phyloP scores from a whole-genome alignment of 441 rosid genomes.

The Pelargonium myrrhifolium region DNA sequence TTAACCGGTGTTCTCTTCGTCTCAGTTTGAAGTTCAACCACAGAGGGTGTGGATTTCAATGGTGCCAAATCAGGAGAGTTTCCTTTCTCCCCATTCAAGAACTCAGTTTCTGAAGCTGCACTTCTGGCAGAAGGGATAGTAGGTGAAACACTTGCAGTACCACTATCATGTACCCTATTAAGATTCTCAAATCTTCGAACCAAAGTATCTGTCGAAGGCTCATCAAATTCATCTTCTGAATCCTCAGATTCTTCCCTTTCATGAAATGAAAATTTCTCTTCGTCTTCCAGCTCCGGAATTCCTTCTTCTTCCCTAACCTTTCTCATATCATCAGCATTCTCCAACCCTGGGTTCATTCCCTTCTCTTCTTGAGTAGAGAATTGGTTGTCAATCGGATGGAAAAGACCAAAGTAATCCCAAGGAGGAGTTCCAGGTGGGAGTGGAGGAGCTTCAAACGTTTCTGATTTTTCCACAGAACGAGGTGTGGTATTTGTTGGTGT shows the following conservation, averaged over 20 bases:
- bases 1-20: constrained; percentile 41
- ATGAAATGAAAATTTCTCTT: constrained; percentile 46
- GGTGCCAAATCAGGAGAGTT: constrained; percentile 69
- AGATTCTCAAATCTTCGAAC: constrained; percentile 81
- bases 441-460: constrained; percentile 44
- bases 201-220: constrained; percentile 56
- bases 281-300: constrained; percentile 60
- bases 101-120: constrained; percentile 48
- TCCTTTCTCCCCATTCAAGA: constrained; percentile 40
- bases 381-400: constrained; percentile 56
- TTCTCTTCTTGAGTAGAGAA: constrained; percentile 50
- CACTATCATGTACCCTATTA: constrained; percentile 50
- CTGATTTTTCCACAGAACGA: constrained; percentile 38
- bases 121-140: constrained; percentile 31
- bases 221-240: constrained; percentile 80
- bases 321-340: constrained; percentile 41
- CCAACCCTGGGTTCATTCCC: constrained; percentile 32
- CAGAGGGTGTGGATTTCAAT: constrained; percentile 36
- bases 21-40: constrained; percentile 25
- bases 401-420: constrained; percentile 85
- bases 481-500: constrained; percentile 36
- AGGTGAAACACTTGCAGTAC: constrained; percentile 29
- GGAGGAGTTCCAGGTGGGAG: constrained; percentile 47
- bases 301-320: constrained; percentile 55
- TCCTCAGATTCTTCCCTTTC: constrained; percentile 48